Percentiles rank a stretch among this genome's conserved stretches.
phyloP scores from a whole-genome alignment of 495 filamentous ascomycete species.

The Penicillium herquei region DNA sequence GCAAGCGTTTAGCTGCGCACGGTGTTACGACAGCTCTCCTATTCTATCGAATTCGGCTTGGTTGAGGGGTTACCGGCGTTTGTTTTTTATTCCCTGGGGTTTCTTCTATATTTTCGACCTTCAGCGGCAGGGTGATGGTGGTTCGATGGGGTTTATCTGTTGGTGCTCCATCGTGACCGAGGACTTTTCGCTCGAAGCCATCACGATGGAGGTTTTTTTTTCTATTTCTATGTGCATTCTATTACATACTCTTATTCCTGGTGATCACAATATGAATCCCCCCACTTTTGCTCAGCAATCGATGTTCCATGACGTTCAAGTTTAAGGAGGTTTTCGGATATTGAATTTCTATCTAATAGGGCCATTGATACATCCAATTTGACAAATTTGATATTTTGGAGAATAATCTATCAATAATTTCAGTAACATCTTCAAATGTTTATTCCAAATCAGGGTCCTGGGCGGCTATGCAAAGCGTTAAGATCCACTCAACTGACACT shows the following conservation, averaged over 20 bases:
- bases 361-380: no score
- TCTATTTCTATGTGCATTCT: slow-evolving; percentile 18
- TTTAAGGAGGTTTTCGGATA: no score
- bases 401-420: not conserved
- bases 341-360: no score
- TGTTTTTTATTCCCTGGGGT: slow-evolving; percentile 27
- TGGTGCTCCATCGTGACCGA: not conserved
- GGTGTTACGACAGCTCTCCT: slow-evolving; percentile 32
- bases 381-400: no score
- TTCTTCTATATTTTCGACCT: slow-evolving; percentile 10
- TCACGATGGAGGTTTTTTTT: slow-evolving; percentile 7
- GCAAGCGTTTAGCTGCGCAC: slow-evolving; percentile 40
- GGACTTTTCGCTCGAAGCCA: slow-evolving; percentile 7
- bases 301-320: not conserved
- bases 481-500: not conserved
- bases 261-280: slow-evolving; percentile 6
- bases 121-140: slow-evolving; percentile 10
- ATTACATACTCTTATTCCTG: slow-evolving; percentile 1
- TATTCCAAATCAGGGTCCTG: not conserved
- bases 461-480: not conserved
- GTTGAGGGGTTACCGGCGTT: slow-evolving; percentile 39
- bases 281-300: slow-evolving; percentile 7
- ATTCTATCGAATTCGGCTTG: slow-evolving; percentile 36
- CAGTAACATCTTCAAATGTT: not conserved
- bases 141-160: slow-evolving; percentile 10